Conservation (phyloP, 148 eudicot genomes). For the Gaultheria prostrata region DNA sequence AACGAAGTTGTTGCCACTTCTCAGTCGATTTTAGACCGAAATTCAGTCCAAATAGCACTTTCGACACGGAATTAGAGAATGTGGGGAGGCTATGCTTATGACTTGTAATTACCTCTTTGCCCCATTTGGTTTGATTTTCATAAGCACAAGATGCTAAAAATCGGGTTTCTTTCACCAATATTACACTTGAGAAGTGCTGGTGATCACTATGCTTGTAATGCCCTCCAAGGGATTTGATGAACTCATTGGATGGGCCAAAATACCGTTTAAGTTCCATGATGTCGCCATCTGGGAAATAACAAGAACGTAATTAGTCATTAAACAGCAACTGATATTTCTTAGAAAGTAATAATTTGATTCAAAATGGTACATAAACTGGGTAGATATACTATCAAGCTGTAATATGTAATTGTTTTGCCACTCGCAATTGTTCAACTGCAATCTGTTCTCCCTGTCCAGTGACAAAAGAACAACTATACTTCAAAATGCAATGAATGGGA, state of each 20-base stretch:
- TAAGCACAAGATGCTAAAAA: conserved; percentile 48
- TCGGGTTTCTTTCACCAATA: conserved; percentile 30
- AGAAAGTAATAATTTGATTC: neutral
- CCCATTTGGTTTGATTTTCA: conserved; percentile 64
- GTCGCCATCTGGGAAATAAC: conserved; percentile 26
- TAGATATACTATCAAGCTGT: neutral
- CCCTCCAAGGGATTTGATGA: conserved; percentile 33
- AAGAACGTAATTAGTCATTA: neutral
- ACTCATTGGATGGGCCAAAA: conserved; percentile 50
- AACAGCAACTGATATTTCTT: neutral
- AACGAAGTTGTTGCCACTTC: too few relatives aligned
- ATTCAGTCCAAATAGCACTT: neutral
- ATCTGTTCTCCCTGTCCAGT: neutral
- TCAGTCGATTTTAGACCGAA: neutral
- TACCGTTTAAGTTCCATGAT: conserved; percentile 19
- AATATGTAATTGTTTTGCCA: neutral
- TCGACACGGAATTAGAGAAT: neutral
- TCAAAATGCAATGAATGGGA: neutral
- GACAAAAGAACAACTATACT: neutral
- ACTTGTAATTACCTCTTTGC: conserved; percentile 46
- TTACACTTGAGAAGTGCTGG: conserved; percentile 3
- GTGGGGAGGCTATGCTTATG: neutral
- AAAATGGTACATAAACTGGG: neutral
- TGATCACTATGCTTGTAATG: neutral
- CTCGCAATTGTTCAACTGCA: neutral